Conservation (phyloP, 768 basidiomycete species). For the Lactarius pseudohatsudake region DNA sequence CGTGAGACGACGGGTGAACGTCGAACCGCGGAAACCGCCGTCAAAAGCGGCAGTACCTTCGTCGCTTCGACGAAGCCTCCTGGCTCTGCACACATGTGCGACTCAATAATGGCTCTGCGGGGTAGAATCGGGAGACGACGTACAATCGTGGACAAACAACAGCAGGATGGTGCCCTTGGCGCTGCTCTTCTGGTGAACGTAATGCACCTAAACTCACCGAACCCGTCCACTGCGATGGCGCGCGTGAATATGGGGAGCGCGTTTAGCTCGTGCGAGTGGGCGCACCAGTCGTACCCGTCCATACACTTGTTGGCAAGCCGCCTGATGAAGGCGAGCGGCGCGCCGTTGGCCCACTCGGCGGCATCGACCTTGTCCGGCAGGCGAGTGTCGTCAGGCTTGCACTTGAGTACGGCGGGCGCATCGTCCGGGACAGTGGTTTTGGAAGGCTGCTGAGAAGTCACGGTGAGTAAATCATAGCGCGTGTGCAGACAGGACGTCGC, state of each 20-base stretch:
- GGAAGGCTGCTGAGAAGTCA: slow-evolving; percentile 43
- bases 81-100: no score
- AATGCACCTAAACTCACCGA: background rate
- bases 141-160: no score
- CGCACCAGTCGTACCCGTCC: background rate
- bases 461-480: background rate
- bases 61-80: no score
- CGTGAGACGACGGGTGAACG: no score
- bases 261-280: slow-evolving; percentile 36
- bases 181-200: no score
- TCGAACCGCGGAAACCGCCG: no score
- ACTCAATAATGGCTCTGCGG: no score
- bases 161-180: no score
- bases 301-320: slow-evolving; percentile 1
- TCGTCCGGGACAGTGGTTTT: slow-evolving; percentile 46
- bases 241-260: background rate
- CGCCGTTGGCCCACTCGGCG: slow-evolving; percentile 51
- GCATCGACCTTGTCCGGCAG: slow-evolving; percentile 59
- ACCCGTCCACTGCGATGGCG: background rate
- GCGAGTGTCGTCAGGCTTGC: slow-evolving; percentile 47
- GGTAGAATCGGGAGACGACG: no score
- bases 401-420: slow-evolving; percentile 40
- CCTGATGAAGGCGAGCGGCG: slow-evolving; percentile 30
- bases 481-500: no score
- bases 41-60: no score